These are phyloP conservation scores for Alternaria ethzedia DNA, from an alignment of 2,329 filamentous ascomycete genomes.

Conservation along the genomic window DNA sequence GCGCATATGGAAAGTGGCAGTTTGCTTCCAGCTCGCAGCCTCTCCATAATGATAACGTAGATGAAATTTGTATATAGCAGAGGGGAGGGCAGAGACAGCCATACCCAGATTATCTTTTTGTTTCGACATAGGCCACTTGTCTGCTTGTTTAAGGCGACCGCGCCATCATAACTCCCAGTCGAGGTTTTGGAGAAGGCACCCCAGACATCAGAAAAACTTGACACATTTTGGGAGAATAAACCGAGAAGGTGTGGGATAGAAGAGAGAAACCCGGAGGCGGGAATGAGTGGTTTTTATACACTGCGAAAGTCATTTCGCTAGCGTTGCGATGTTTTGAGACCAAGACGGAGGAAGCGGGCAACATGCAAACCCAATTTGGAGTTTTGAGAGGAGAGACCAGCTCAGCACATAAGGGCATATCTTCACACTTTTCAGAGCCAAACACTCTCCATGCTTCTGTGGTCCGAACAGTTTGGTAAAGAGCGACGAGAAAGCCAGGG, in stretches of 20 bases:
- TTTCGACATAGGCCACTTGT: no score
- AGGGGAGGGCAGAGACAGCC: no score
- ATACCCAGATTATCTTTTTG: no score
- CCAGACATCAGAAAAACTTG: not conserved
- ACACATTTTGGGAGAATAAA: no score
- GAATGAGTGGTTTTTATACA: not conserved
- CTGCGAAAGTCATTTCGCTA: no score
- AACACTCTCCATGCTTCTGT: not conserved
- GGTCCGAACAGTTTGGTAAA: not conserved
- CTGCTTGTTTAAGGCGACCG: no score
- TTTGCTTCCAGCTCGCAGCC: no score
- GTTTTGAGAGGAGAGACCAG: no score
- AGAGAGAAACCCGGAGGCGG: accelerated
- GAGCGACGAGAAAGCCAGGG: not conserved
- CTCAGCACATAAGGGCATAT: no score
- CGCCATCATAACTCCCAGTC: not conserved
- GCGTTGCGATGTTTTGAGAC: not conserved
- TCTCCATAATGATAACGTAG: no score
- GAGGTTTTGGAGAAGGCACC: not conserved
- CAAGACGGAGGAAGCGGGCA: not conserved
- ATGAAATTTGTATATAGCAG: no score
- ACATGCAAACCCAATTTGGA: not conserved
- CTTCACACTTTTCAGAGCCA: not conserved
- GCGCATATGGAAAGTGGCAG: no score
- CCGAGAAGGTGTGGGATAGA: not conserved